Evolutionary conservation across 2,329 filamentous ascomycete genomes (phyloP), one percentile per base, ranked within the genome.

Genomic region (Sarocladium kiliense): DNA sequence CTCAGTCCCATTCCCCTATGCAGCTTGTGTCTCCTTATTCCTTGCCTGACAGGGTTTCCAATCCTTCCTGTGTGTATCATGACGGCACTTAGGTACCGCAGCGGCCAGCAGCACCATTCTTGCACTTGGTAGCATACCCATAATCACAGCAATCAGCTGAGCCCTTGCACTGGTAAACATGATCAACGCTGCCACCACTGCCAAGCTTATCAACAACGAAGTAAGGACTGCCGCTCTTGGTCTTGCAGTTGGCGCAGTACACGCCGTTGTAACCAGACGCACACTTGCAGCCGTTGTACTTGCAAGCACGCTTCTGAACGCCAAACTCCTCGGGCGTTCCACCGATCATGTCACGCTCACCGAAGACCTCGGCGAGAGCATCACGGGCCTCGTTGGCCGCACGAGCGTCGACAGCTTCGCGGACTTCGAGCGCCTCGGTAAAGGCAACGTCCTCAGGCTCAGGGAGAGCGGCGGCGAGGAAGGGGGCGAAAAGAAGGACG

Each of bases 121-220:
- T 44, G 41, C 41, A 44, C 41, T 44, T 44, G 41, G 41, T 44
- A 21, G 41, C 41, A 44, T 44, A 44, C 10, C 41, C 41, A 44
- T 44, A 44, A 18, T 44, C 41, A 18, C 41, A 44, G 21, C 41
- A 44, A 19, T 19, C 25, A 10, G 41, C 21, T 9, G 41, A n/a
- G 7, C 41, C 41, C 11, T 44, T 44, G 41, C 41, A 44, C 41
- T 44, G 41, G 21, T 44, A 44, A 6, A 44, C 19, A 25, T 44
- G 41, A 9, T 44, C 41, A 18, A 44, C 18, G 21, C 18, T 23
- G 9, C 41, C 41, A 23, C 19, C 41, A 18, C 18, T 44, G 18
- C 41, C 41, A 3, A 44, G 41, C 5, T 6, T 21, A 21, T 44
- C 19, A 18, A 44, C 41, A 10, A 44, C 41, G 16, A 14, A 44